Percentiles rank a stretch among this genome's conserved stretches.
Evolutionary conservation across 176 grass and related monocot genomes (phyloP).

Genomic region (Bolboschoenus planiculmis): DNA sequence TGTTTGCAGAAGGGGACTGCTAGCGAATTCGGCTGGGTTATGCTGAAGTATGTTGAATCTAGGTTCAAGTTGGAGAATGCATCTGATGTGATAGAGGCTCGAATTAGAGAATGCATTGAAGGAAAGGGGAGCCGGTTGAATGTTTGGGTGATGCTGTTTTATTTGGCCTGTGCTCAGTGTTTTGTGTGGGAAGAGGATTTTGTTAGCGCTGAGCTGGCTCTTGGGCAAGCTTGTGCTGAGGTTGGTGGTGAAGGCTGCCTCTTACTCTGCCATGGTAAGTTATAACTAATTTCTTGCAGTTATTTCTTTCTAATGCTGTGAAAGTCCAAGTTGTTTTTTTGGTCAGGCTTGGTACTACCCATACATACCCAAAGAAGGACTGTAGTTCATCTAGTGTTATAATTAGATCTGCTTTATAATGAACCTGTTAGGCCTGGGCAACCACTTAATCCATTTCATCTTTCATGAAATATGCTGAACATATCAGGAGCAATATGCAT

Average conservation of each 20-base stretch:
- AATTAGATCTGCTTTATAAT: background rate
- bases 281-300: background rate
- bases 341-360: background rate
- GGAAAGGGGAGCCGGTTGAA: constrained; percentile 36
- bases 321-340: background rate
- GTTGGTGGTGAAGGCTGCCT: constrained; percentile 59
- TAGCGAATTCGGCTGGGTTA: constrained; percentile 73
- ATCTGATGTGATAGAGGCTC: constrained; percentile 51
- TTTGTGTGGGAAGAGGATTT: constrained; percentile 63
- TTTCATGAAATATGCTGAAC: background rate
- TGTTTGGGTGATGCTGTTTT: constrained; percentile 62
- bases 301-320: background rate
- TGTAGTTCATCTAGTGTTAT: background rate
- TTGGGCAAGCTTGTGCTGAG: constrained; percentile 56
- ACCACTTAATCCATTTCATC: background rate
- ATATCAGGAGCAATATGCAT: constrained; percentile 61
- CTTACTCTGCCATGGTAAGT: constrained; percentile 72
- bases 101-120: constrained; percentile 41
- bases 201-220: constrained; percentile 57
- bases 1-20: constrained; percentile 49
- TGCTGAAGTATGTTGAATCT: constrained; percentile 79
- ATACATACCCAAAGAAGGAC: background rate
- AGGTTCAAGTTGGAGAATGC: constrained; percentile 41
- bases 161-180: constrained; percentile 67
- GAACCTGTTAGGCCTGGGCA: background rate